These are phyloP conservation scores for Wickerhamomyces sp. DNA, from an alignment of 1,139 yeast species.

Conservation along the genomic window DNA sequence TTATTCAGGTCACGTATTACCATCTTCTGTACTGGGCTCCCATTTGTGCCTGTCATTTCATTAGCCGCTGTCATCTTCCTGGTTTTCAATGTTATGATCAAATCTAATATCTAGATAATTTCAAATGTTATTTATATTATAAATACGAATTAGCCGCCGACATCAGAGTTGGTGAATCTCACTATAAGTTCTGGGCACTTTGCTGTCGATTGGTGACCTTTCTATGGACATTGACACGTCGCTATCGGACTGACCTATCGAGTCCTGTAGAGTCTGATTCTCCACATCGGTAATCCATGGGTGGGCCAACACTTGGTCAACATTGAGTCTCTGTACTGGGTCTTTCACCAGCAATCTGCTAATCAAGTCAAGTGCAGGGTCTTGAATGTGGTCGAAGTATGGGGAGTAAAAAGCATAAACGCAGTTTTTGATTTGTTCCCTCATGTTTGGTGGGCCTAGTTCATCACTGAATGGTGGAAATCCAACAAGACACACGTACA, in stretches of 20 bases:
- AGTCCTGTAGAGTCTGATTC: neutral
- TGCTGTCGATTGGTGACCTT: slow-evolving; percentile 15
- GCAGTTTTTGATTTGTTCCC: slow-evolving; percentile 65
- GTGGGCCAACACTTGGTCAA: slow-evolving; percentile 49
- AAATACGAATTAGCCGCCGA: neutral
- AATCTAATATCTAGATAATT: too few species aligned
- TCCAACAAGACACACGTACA: slow-evolving; percentile 76
- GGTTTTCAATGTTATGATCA: neutral
- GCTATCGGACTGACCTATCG: too few species aligned
- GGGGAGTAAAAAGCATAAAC: slow-evolving; percentile 74
- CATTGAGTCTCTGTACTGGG: slow-evolving; percentile 48
- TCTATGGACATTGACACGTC: slow-evolving; percentile 3
- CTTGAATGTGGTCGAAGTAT: slow-evolving; percentile 70
- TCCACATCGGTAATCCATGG: slow-evolving; percentile 38
- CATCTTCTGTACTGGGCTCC: neutral
- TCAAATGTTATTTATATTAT: neutral
- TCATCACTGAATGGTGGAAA: slow-evolving; percentile 86
- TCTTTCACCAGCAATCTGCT: slow-evolving; percentile 56
- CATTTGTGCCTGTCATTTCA: neutral
- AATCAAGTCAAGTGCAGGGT: slow-evolving; percentile 60
- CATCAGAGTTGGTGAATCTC: slow-evolving; percentile 4
- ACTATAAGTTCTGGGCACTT: slow-evolving; percentile 20
- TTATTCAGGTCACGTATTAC: neutral
- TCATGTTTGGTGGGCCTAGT: slow-evolving; percentile 73
- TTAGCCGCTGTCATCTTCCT: neutral